These are phyloP conservation scores for Aspergillus carbonarius DNA, from an alignment of 2,329 filamentous ascomycete genomes.

Conservation along the genomic window DNA sequence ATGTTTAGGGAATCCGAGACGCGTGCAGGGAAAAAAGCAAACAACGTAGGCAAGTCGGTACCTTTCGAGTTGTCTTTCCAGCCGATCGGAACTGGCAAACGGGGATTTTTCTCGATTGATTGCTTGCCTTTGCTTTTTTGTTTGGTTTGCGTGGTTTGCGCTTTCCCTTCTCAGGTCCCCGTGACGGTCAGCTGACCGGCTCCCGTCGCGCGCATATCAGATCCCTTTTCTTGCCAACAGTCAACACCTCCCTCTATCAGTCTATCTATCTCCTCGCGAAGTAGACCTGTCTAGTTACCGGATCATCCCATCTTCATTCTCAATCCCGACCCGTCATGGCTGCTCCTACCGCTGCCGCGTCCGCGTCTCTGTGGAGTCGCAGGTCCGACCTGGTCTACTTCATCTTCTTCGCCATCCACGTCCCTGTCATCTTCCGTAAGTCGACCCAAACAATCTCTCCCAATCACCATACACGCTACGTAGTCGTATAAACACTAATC, in stretches of 20 bases:
- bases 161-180: background rate
- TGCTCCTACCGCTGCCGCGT: constrained; percentile 10
- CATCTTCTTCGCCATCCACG: constrained; percentile 61
- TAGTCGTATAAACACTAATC: background rate
- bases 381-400: constrained; percentile 48
- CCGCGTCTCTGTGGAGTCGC: constrained; percentile 29
- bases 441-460: constrained; percentile 1
- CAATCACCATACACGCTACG: background rate
- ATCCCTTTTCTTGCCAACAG: background rate
- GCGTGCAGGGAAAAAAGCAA: constrained; percentile 26
- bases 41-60: constrained; percentile 10
- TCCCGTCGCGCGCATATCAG: background rate
- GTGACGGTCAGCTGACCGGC: background rate
- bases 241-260: constrained; percentile 1
- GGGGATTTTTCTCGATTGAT: background rate
- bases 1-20: constrained; percentile 21
- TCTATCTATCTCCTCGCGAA: background rate
- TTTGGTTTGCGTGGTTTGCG: background rate
- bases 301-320: background rate
- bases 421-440: constrained; percentile 62
- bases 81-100: constrained; percentile 17
- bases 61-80: constrained; percentile 7
- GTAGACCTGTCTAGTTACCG: background rate
- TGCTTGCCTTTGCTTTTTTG: background rate
- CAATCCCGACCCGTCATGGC: constrained; percentile 3